Evolutionary conservation across 257 asterid species (phyloP), one percentile per base, ranked within the genome.

Genomic region (Petunia secreta): DNA sequence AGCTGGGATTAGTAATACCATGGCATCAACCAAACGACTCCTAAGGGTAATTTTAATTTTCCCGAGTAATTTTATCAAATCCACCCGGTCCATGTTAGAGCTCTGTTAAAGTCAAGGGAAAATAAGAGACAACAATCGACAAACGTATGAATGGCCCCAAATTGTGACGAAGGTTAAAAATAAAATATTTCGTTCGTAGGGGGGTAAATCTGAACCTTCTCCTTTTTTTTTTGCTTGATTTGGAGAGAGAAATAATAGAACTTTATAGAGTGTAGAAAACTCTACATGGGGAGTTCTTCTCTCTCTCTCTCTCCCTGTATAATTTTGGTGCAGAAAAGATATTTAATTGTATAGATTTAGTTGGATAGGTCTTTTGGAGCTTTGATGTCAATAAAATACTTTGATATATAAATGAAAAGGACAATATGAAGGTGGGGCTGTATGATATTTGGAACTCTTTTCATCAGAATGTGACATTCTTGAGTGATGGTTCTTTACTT

Each of bases 401-500:
- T 25, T 25, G 25, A 25, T 25, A 25, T 25, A 25, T 25, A 25
- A 25, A 25, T 25, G 25, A 25, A 25, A 25, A 25, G 25, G 25
- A 68, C 55, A 68, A 44, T 68, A 68, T 43, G 13, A 54, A 7
- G 38, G 15, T 41, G 75, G 75, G 1, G 8, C 75, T 43, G 39
- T 44, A 43, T 13, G 36, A 68, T 68, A 43, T 68, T 69, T 69
- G 5, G 76, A 46, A 69, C 76, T 69, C 25, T 2, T 69, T 69
- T 69, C 16, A 4, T 46, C 46, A 69, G 77, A 69, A 9, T 1
- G 34, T 48, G 77, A 25, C 41, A 69, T 69, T 69, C 43, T 46
- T 69, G 41, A 25, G 59, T 69, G 59, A 58, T 16, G 39, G 66
- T 81, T 75, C 40, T n/a, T 62, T 75, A 80, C 74, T 80, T 75